Evolutionary conservation across 2,329 filamentous ascomycete genomes (phyloP), one percentile per base, ranked within the genome.

Genomic region (Hymenoscyphus salicellus): DNA sequence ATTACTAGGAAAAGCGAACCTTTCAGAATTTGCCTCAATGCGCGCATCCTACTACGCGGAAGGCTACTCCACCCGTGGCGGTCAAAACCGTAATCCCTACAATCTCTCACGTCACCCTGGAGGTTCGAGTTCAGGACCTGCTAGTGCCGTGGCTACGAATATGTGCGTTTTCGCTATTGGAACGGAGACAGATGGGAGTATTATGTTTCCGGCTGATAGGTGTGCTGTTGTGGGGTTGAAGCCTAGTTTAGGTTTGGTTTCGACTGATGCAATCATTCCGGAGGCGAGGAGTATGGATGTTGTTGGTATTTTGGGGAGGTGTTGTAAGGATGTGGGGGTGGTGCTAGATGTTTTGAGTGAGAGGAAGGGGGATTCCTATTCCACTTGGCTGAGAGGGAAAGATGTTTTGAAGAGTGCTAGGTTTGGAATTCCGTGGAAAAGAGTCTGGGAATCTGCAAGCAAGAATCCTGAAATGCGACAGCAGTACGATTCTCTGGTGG

Each of bases 151-250:
- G 0, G 83, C 83, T 3, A 83, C 84, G 3, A 91, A 91, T 69
- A 76, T 84, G 2, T 79, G 86, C 28, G 78, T 86, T 0, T 89
- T 91, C 72, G 80, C 87, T 0, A 74, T 93, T 0, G 91, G 90
- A 1, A 92, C 89, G 0, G 90, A 93, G 77, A 92, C 89, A 0
- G 89, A 92, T 72, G 89, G 84, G 3, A 87, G 84, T 76, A 81
- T 93, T 17, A 91, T 92, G 72, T 88, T 86, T 73, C 90, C 90
- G 0, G 89, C 90, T 0, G 84, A 89, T 74, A 79, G 88, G 4
- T 91, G 90, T 72, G 83, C 81, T 1, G 73, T 93, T 1, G 88
- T 92, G 1, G 90, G 90, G 2, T 84, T 93, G 74, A 93, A 92
- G 77, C 89, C 90, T 1, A 92, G 89, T 1, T 87, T 92, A 5